Conservation (phyloP, 305 asterid species). For the Fraxinus latifolia region DNA sequence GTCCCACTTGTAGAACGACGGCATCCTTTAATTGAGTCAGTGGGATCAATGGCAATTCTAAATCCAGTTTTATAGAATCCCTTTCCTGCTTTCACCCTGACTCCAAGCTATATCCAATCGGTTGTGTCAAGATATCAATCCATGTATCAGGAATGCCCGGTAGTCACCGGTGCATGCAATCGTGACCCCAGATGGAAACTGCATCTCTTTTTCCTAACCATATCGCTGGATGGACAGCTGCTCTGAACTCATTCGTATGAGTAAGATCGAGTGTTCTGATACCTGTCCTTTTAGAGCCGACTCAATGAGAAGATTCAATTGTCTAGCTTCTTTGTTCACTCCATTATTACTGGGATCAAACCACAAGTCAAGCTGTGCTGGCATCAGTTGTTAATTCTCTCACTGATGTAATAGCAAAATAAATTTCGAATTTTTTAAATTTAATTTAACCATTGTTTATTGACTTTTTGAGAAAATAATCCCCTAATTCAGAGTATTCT, state of each 20-base stretch:
- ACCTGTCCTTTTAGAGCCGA: constrained; percentile 46
- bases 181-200: constrained; percentile 88
- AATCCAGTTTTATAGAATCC: background rate
- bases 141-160: constrained; percentile 30
- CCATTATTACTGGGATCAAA: constrained; percentile 76
- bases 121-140: constrained; percentile 76
- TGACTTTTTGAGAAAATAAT: too few species aligned
- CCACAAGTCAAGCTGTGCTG: constrained; percentile 77
- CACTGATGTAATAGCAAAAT: background rate
- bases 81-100: constrained; percentile 20
- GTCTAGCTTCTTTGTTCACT: constrained; percentile 82
- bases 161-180: constrained; percentile 98
- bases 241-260: constrained; percentile 76
- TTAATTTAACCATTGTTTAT: background rate
- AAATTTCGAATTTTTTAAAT: background rate
- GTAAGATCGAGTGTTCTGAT: constrained; percentile 58
- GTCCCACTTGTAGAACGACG: background rate
- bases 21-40: background rate
- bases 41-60: background rate
- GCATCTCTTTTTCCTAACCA: constrained; percentile 24
- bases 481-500: too few species aligned
- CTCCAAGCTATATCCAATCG: constrained; percentile 46
- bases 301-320: constrained; percentile 52
- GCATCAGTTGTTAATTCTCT: constrained; percentile 23
- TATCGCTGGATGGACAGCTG: constrained; percentile 83